These are phyloP conservation scores for Russula dissimulans DNA, from an alignment of 768 basidiomycete genomes.

Conservation along the genomic window DNA sequence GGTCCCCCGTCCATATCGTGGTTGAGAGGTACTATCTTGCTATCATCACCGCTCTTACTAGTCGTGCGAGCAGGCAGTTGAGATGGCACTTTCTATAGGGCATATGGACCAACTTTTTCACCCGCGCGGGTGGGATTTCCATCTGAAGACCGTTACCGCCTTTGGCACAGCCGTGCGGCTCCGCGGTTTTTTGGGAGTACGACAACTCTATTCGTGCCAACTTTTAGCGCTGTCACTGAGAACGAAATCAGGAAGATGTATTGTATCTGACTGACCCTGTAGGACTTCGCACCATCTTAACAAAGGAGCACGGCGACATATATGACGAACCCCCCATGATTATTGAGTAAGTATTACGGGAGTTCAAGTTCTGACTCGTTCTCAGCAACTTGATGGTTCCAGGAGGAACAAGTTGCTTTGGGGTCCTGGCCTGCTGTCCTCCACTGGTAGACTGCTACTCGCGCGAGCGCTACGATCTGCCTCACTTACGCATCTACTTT, in stretches of 20 bases:
- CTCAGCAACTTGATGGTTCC: background rate
- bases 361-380: background rate
- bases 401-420: conserved; percentile 15
- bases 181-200: conserved; percentile 12
- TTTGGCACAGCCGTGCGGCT: conserved; percentile 15
- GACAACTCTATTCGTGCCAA: background rate
- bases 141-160: conserved; percentile 3
- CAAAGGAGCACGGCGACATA: conserved; percentile 12
- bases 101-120: conserved; percentile 12
- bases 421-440: conserved; percentile 13
- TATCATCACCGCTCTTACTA: background rate
- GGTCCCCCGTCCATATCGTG: conserved; percentile 13
- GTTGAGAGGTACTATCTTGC: conserved; percentile 11
- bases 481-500: background rate
- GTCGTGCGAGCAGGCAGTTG: background rate
- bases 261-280: conserved; percentile 15
- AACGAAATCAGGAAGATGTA: conserved; percentile 8
- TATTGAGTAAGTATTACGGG: background rate
- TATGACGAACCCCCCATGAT: conserved; percentile 17
- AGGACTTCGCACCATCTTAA: conserved; percentile 9
- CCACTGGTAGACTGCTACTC: background rate
- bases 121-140: conserved; percentile 18
- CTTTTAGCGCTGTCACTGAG: background rate
- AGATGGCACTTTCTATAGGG: background rate
- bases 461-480: background rate